Base-by-base conservation (phyloP, 257 asterid genomes). In the Lycium ferocissimum region DNA sequence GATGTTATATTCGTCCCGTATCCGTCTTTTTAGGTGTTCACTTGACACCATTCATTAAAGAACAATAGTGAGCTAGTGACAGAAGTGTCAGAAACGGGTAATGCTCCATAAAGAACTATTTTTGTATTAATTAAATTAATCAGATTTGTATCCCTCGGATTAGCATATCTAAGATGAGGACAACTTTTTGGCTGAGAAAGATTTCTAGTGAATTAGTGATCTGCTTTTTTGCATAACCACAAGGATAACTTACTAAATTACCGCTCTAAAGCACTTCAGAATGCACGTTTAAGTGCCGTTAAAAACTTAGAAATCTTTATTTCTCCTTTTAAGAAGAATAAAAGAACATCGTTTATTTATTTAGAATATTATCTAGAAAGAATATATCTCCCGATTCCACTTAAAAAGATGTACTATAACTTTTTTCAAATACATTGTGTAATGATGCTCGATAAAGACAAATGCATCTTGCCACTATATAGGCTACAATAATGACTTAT, bases 181-280 rank as follows among this genome's bases (percentile, higher is more conserved):
- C 82, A 76, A 26, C 82, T 45, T 51, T 76, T 49, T 26, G 22
- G 81, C 14, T 67, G 20, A 35, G 47, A 66, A 72, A 72, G 38
- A 47, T 75, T 75, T 49, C 81, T 49, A 75, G 54, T 73, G 2
- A 71, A 73, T 73, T 20, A 72, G 58, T n/a, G 80, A 45, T 73
- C 10, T 18, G 11, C 59, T 45, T 73, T 40, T 73, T 73, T n/a
- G 81, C 81, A 6, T 47, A 73, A 73, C 81, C 61, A 20, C 81
- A 20, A 73, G 11, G 40, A 73, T 47, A 73, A 0, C 53, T 5
- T 73, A 47, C 20, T 20, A 47, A 73, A 73, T 10, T n/a, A 38
- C 2, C 33, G 2, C 79, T 70, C 35, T 40, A 73, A 73, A 45
- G 81, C 81, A 22, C 38, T n/a, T 6, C 20, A 75, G n/a, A 22